Base-by-base conservation (phyloP, 257 asterid species). In the Solanum ossicruentum region DNA sequence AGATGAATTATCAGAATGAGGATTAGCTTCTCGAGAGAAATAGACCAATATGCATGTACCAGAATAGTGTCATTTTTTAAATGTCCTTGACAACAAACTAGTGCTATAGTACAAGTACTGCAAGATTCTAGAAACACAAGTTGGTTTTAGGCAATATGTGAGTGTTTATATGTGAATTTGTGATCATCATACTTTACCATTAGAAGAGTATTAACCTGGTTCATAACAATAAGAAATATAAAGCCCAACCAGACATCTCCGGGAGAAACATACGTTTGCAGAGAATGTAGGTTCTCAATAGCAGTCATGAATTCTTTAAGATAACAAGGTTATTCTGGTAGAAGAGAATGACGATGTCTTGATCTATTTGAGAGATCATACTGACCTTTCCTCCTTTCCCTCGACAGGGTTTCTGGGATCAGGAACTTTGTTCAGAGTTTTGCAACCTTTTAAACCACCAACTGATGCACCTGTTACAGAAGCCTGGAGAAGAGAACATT, bases 381-480 rank as follows among this genome's bases (percentile, higher is more conserved):
- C 92, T 79, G 63, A 95, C 99, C 99, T 94, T 88, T 92, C 98
- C 91, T 97, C 98, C 81, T 86, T 90, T 28, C 98, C 96, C 92
- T 89, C 94, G 86, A 92, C 84, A 3, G 98, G 98, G 81, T 95
- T 95, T 86, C 90, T 92, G 16, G 99, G 99, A 84, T 97, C 99
- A n/a, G 98, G 99, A 84, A 87, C 95, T 88, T 97, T 97, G 90
- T 94, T 95, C 84, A 95, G 88, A 57, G 98, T 97, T 91, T 90
- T 95, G 90, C 98, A 92, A 70, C 98, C 98, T 89, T 94, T 92
- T 81, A 97, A 85, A 61, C 98, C 98, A 86, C 83, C 91, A 63
- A 97, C 99, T 70, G 96, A 89, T 89, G 97, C 98, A 82, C 93
- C 95, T 52, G 93, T 80, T 61, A 88, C 95, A 63, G 91, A 93